Conservation (phyloP, 2,329 filamentous ascomycete species). For the Fusarium caatingaense region DNA sequence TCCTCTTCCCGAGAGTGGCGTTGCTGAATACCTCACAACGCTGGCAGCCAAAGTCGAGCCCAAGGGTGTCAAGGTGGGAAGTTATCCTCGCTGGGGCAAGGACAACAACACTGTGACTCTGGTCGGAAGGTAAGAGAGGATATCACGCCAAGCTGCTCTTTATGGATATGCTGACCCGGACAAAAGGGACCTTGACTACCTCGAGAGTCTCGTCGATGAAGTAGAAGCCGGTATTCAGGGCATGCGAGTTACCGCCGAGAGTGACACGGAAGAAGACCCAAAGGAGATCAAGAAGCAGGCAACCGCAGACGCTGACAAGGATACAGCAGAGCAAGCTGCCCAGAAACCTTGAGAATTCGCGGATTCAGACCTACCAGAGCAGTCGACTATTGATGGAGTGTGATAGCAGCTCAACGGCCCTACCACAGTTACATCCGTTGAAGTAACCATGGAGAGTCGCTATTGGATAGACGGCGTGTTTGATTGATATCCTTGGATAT, state of each 20-base stretch:
- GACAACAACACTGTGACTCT: constrained; percentile 89
- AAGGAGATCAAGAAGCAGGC: constrained; percentile 34
- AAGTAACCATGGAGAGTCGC: background rate
- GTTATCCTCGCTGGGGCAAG: constrained; percentile 93
- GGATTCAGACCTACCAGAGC: background rate
- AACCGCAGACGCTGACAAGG: constrained; percentile 24
- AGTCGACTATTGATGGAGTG: constrained; percentile 5
- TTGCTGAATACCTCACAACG: constrained; percentile 85
- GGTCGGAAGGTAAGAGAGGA: constrained; percentile 68
- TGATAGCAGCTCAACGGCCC: background rate
- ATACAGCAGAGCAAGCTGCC: constrained; percentile 11
- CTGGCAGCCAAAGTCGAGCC: constrained; percentile 78
- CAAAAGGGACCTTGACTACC: constrained; percentile 74
- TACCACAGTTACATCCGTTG: constrained; percentile 12
- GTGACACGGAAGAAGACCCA: constrained; percentile 73
- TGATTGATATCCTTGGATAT: constrained; percentile 29
- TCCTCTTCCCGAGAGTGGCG: constrained; percentile 84
- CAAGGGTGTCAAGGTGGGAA: constrained; percentile 90
- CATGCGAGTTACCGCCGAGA: constrained; percentile 74
- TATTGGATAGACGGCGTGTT: constrained; percentile 24
- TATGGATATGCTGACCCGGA: constrained; percentile 27
- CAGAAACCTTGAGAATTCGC: constrained; percentile 26
- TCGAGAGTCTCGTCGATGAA: constrained; percentile 83
- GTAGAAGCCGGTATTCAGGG: constrained; percentile 83
- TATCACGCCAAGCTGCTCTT: constrained; percentile 31